Percentiles rank a stretch among this genome's conserved stretches.
Evolutionary conservation across 2,329 filamentous ascomycete genomes (phyloP).

Genomic region (Colletotrichum aenigma): DNA sequence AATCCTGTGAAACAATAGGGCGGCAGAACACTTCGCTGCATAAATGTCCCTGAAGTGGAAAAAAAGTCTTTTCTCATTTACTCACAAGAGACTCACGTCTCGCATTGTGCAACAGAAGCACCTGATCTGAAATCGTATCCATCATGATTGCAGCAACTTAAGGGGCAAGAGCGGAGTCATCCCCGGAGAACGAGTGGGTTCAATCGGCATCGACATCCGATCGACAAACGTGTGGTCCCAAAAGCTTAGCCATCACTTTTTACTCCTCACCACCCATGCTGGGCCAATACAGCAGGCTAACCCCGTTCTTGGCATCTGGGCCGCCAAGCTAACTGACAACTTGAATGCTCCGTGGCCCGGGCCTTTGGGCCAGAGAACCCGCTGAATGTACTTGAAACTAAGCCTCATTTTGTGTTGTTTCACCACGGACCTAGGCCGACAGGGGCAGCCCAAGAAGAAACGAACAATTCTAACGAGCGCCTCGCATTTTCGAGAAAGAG

Average conservation of each 20-base stretch:
- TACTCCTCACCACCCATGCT: neutral
- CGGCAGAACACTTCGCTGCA: neutral
- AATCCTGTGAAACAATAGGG: neutral
- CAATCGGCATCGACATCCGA: neutral
- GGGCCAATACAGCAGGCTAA: neutral
- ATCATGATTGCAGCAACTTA: neutral
- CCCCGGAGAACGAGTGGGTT: neutral
- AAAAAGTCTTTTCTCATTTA: neutral
- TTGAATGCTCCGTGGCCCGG: neutral
- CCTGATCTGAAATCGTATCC: neutral
- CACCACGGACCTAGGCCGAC: neutral
- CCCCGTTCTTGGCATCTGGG: neutral
- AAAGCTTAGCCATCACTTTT: neutral
- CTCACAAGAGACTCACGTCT: neutral
- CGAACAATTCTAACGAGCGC: neutral
- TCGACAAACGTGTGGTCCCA: neutral
- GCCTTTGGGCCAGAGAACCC: neutral
- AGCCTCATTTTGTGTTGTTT: neutral
- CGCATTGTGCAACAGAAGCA: neutral
- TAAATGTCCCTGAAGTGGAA: neutral
- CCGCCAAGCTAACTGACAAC: neutral
- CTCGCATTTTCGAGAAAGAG: neutral
- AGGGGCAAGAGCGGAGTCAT: neutral
- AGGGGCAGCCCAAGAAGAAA: neutral
- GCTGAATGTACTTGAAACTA: neutral